Evolutionary conservation across 345 rosid species (phyloP).

Genomic region (Pistacia integerrima): DNA sequence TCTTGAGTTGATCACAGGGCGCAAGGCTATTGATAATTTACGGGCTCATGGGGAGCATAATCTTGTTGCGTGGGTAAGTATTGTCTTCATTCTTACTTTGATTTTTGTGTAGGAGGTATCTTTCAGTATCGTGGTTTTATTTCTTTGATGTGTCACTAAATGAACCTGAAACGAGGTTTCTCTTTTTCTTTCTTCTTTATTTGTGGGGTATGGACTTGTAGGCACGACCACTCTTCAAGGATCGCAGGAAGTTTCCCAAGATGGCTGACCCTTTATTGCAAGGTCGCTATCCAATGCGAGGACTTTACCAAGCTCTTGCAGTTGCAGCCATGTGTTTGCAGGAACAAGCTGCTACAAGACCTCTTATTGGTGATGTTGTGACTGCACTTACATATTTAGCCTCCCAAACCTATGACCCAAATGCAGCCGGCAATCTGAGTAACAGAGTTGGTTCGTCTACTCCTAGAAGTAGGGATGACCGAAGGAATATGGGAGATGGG

Average conservation of each 20-base stretch:
- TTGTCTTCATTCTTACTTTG: slow-evolving; percentile 3
- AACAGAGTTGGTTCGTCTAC: slow-evolving; percentile 70
- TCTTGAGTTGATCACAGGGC: slow-evolving; percentile 94
- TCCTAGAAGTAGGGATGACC: slow-evolving; percentile 66
- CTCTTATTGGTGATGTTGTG: slow-evolving; percentile 92
- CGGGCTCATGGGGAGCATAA: slow-evolving; percentile 87
- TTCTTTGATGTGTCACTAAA: neutral
- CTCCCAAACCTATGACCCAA: slow-evolving; percentile 86
- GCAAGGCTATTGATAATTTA: slow-evolving; percentile 90
- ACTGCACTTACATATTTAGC: slow-evolving; percentile 96
- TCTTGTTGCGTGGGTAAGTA: slow-evolving; percentile 94
- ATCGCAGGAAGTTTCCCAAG: slow-evolving; percentile 91
- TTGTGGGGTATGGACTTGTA: slow-evolving; percentile 29
- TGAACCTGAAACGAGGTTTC: slow-evolving; percentile 18
- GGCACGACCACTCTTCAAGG: slow-evolving; percentile 97
- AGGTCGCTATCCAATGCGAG: slow-evolving; percentile 93
- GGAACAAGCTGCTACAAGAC: slow-evolving; percentile 96
- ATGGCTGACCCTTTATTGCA: slow-evolving; percentile 95
- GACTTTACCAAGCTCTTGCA: slow-evolving; percentile 96
- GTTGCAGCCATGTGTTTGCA: slow-evolving; percentile 99
- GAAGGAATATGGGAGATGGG: slow-evolving; percentile 65
- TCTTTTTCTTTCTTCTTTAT: slow-evolving; percentile 18
- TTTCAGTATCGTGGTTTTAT: neutral
- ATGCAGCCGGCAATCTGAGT: slow-evolving; percentile 52
- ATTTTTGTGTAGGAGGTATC: neutral